These are phyloP conservation scores for Podaxis rugospora DNA, from an alignment of 768 basidiomycete species.

Conservation along the genomic window DNA sequence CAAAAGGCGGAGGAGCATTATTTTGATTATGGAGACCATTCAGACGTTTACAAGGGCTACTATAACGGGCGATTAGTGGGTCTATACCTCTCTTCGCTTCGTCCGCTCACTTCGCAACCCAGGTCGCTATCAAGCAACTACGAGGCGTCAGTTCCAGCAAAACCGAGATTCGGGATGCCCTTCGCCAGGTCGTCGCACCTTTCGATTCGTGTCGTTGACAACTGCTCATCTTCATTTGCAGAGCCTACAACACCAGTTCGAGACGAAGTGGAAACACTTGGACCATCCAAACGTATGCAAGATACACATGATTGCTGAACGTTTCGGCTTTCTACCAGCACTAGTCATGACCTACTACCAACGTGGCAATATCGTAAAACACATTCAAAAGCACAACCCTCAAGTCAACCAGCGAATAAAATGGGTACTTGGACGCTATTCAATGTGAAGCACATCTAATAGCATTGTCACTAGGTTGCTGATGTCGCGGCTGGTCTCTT, in stretches of 20 bases:
- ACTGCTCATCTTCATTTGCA: neutral
- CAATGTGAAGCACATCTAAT: neutral
- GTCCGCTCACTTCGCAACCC: neutral
- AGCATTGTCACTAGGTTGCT: neutral
- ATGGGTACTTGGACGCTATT: neutral
- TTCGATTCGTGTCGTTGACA: neutral
- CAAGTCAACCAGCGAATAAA: neutral
- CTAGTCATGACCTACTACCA: conserved; percentile 20
- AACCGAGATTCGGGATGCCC: conserved; percentile 1
- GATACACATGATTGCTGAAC: conserved; percentile 17
- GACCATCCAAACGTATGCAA: conserved; percentile 18
- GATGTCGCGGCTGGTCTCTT: conserved; percentile 17
- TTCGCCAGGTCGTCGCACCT: conserved; percentile 6
- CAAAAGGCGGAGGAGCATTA: conserved; percentile 9
- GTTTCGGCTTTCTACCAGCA: conserved; percentile 19
- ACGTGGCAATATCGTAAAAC: conserved; percentile 20
- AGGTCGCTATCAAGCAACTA: conserved; percentile 18
- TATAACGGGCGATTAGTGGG: neutral
- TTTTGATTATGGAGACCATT: conserved; percentile 17
- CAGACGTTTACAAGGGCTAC: conserved; percentile 17
- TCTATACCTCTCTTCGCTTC: no score
- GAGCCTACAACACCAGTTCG: neutral
- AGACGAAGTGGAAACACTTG: conserved; percentile 13
- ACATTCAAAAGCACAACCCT: conserved; percentile 9
- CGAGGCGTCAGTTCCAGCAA: conserved; percentile 17